Conservation (phyloP, 345 rosid species). For the Ceriops zippeliana region DNA sequence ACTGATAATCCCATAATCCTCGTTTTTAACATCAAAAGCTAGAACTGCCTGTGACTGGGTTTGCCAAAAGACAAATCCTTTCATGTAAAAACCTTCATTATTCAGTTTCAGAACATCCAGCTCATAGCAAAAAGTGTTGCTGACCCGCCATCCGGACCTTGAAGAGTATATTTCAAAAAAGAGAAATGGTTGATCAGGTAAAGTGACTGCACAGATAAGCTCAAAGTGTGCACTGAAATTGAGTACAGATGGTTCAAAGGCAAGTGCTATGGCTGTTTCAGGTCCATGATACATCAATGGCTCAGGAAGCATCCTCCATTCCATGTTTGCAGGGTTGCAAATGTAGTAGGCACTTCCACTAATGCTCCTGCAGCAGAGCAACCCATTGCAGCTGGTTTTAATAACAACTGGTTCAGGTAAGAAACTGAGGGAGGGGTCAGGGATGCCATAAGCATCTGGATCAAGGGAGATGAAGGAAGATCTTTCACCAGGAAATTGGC, state of each 20-base stretch:
- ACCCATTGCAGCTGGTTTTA: slow-evolving; percentile 34
- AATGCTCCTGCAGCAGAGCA: slow-evolving; percentile 36
- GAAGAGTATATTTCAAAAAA: slow-evolving; percentile 46
- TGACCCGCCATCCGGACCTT: slow-evolving; percentile 36
- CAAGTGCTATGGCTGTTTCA: slow-evolving; percentile 32
- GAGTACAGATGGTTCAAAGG: slow-evolving; percentile 27
- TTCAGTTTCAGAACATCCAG: not conserved
- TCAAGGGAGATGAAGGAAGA: slow-evolving; percentile 32
- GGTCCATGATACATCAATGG: slow-evolving; percentile 30
- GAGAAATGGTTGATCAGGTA: slow-evolving; percentile 4
- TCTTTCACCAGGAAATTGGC: slow-evolving; percentile 20
- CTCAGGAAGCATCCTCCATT: slow-evolving; percentile 35
- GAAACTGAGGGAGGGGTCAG: slow-evolving; percentile 28
- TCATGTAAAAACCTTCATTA: slow-evolving; percentile 26
- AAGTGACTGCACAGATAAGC: slow-evolving; percentile 32
- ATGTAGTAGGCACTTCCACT: slow-evolving; percentile 28
- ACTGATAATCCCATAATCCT: slow-evolving; percentile 23
- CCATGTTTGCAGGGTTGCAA: slow-evolving; percentile 43
- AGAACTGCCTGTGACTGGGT: slow-evolving; percentile 19
- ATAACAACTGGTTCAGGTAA: slow-evolving; percentile 26
- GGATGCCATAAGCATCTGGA: slow-evolving; percentile 29
- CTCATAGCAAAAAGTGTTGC: slow-evolving; percentile 22
- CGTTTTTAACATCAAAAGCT: slow-evolving; percentile 26
- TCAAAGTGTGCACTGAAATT: slow-evolving; percentile 22
- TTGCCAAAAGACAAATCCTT: slow-evolving; percentile 30